Conservation (phyloP, 2,329 filamentous ascomycete genomes). For the Lachnellula arida region DNA sequence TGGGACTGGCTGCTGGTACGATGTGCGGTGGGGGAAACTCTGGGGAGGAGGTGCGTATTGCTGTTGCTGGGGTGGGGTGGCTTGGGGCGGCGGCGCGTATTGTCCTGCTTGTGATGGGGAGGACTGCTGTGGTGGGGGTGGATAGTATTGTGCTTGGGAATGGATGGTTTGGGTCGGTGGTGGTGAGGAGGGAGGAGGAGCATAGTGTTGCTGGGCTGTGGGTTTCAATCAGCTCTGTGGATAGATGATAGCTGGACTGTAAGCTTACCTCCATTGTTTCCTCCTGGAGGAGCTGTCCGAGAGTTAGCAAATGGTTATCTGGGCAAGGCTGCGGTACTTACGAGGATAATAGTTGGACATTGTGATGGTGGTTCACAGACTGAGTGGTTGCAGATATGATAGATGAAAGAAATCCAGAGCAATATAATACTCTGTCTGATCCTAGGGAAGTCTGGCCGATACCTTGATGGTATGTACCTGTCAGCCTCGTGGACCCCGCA, state of each 20-base stretch:
- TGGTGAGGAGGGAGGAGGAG: slow-evolving; percentile 28
- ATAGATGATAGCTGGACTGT: neutral
- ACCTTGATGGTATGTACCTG: neutral
- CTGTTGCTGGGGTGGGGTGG: slow-evolving; percentile 20
- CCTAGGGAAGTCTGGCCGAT: neutral
- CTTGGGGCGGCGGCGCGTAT: slow-evolving; percentile 29
- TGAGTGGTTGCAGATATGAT: neutral
- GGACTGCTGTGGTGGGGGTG: slow-evolving; percentile 31
- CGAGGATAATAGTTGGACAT: slow-evolving; percentile 32
- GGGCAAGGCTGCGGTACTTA: slow-evolving; percentile 21
- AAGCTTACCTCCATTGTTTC: slow-evolving; percentile 23
- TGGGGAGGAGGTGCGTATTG: slow-evolving; percentile 18
- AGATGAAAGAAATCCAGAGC: slow-evolving; percentile 1
- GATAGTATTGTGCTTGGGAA: slow-evolving; percentile 27
- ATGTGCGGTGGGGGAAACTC: slow-evolving; percentile 32
- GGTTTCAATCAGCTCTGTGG: slow-evolving; percentile 1
- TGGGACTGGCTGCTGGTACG: slow-evolving; percentile 27
- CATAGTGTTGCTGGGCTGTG: slow-evolving; percentile 25
- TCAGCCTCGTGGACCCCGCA: slow-evolving; percentile 12
- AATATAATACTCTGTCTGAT: slow-evolving; percentile 7
- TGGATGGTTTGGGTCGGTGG: slow-evolving; percentile 25
- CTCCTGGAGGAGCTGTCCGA: slow-evolving; percentile 27
- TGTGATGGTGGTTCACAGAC: slow-evolving; percentile 5
- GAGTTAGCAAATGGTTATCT: slow-evolving; percentile 16
- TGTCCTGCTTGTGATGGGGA: slow-evolving; percentile 20